Evolutionary conservation across 129 eudicot genomes (phyloP), one percentile per base, ranked within the genome.

Genomic region (Solidago caesia): DNA sequence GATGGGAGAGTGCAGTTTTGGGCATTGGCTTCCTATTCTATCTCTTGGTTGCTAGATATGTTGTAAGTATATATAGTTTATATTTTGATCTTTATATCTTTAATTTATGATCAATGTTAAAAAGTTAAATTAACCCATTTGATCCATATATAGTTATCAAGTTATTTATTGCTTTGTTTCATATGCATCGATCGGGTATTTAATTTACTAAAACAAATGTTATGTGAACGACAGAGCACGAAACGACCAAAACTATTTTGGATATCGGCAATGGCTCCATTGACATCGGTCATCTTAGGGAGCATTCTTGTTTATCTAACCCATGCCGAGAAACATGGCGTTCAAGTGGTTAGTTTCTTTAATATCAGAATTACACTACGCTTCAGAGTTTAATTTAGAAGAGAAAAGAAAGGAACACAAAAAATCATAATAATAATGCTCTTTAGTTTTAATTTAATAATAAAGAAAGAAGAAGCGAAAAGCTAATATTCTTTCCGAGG

Each of bases 251-350:
- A 75, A 26, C 70, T 95, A 63, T 95, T 95, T 56, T 95, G 97
- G 97, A 84, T 95, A 79, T 87, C 97, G 10, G 99, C 97, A 27
- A 87, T 89, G 89, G 96, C 99, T 71, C 99, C 99, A 49, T 80
- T 95, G 79, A 87, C 89, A 42, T 88, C 97, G 8, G 96, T 95
- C 27, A 81, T 91, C 55, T 62, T 95, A 62, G 99, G 96, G 62
- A 95, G 91, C 27, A 44, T 95, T 62, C 89, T 95, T 13, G 96
- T 91, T 43, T 95, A 89, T 72, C 68, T 95, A 58, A 91, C 99
- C 64, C 94, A 91, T 56, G 99, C 99, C 45, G 99, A 95, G 39
- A 91, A 82, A 45, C 97, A 95, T 43, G 99, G 99, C 1, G 89
- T 95, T 67, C 97, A 89, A 88, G 96, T 91, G 96, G 99, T 95